These are phyloP conservation scores for Saccharomycopsis guyanensis DNA, from an alignment of 805 yeast species.

Conservation along the genomic window DNA sequence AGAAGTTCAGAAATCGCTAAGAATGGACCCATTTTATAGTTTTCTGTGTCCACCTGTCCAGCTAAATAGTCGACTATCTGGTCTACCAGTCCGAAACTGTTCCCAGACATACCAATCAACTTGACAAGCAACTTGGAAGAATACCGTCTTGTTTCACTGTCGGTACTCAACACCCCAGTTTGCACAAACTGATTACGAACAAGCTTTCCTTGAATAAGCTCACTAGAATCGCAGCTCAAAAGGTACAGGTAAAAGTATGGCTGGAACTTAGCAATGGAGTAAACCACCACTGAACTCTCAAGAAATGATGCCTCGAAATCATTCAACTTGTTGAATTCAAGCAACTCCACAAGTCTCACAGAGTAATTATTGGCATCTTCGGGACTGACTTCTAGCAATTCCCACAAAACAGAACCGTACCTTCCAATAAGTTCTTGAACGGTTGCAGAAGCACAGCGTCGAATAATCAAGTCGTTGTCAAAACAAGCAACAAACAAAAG, in stretches of 20 bases:
- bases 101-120: background rate
- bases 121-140: conserved; percentile 31
- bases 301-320: conserved; percentile 35
- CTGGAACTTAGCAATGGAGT: conserved; percentile 4
- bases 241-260: conserved; percentile 11
- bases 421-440: conserved; percentile 82
- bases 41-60: background rate
- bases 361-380: conserved; percentile 30
- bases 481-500: conserved; percentile 50
- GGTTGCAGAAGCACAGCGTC: conserved; percentile 82
- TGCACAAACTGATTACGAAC: background rate
- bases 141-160: conserved; percentile 35
- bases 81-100: no score
- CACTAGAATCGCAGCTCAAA: conserved; percentile 3
- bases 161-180: conserved; percentile 31
- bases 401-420: conserved; percentile 41
- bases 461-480: conserved; percentile 65
- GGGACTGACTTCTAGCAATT: conserved; percentile 20
- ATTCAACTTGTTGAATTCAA: conserved; percentile 46
- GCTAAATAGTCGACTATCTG: background rate
- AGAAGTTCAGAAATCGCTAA: conserved; percentile 25
- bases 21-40: conserved; percentile 17
- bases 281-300: conserved; percentile 27
- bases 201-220: background rate
- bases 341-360: conserved; percentile 47